Percentiles rank a stretch among this genome's conserved stretches.
Evolutionary conservation across 768 basidiomycete species (phyloP).

Genomic region (Phanerochaete carnosa): DNA sequence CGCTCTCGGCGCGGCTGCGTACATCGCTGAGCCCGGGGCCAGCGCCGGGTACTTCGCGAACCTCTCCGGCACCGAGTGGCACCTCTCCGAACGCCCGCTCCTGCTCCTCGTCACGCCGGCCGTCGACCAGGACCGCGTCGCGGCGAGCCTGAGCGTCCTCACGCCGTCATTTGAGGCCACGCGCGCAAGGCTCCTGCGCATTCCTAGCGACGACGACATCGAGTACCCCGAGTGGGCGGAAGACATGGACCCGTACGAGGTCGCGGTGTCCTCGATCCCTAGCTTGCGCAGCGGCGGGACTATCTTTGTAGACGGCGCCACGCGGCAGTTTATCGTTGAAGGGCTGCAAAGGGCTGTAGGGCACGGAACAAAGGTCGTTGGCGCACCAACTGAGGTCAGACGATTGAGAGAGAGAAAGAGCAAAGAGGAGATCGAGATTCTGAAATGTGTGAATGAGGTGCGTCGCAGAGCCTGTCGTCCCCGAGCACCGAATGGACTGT

Average conservation of each 20-base stretch:
- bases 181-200: slow-evolving; percentile 56
- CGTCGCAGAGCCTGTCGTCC: background rate
- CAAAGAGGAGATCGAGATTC: slow-evolving; percentile 58
- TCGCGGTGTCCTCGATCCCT: slow-evolving; percentile 35
- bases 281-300: slow-evolving; percentile 25
- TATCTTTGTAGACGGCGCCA: slow-evolving; percentile 59
- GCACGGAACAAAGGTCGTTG: slow-evolving; percentile 33
- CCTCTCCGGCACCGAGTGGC: slow-evolving; percentile 60
- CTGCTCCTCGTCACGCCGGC: slow-evolving; percentile 59
- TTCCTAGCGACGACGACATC: slow-evolving; percentile 44
- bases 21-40: slow-evolving; percentile 78
- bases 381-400: slow-evolving; percentile 53
- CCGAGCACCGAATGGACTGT: background rate
- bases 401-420: slow-evolving; percentile 75
- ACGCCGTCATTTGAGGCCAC: slow-evolving; percentile 77
- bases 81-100: slow-evolving; percentile 75
- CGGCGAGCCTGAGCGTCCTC: slow-evolving; percentile 50
- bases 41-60: slow-evolving; percentile 73
- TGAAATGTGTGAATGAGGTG: slow-evolving; percentile 82
- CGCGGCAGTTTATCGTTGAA: slow-evolving; percentile 62
- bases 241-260: slow-evolving; percentile 60
- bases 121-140: slow-evolving; percentile 22
- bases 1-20: slow-evolving; percentile 56
- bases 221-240: slow-evolving; percentile 62
- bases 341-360: slow-evolving; percentile 49